phyloP scores from a whole-genome alignment of 2,329 filamentous ascomycete genomes.

The Gaeumannomyces sp. region DNA sequence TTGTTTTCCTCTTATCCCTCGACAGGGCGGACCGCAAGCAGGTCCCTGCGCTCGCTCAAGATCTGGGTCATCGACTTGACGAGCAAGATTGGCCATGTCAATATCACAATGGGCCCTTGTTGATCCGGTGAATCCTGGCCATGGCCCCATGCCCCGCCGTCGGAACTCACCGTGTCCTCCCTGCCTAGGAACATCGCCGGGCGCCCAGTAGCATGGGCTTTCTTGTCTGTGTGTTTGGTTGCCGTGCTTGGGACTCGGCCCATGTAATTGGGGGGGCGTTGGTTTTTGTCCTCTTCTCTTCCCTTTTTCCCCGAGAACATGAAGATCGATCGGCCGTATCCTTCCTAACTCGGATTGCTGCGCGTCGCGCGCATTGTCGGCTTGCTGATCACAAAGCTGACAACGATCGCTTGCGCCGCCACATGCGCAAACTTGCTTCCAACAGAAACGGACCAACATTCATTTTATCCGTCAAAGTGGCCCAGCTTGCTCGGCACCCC shows the following conservation, averaged over 20 bases:
- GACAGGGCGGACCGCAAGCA: not conserved
- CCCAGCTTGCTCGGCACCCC: too few relatives aligned
- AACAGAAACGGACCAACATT: not conserved
- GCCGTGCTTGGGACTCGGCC: not conserved
- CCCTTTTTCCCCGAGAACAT: not conserved
- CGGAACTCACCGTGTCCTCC: not conserved
- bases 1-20: not conserved
- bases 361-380: not conserved
- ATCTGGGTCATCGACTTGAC: not conserved
- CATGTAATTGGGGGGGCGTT: not conserved
- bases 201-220: not conserved
- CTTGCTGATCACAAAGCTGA: not conserved
- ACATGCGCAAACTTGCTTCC: not conserved
- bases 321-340: not conserved
- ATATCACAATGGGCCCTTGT: not conserved
- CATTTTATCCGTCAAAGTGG: not conserved
- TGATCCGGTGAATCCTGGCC: not conserved
- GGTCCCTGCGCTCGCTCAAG: not conserved
- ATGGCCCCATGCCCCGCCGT: not conserved
- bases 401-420: not conserved
- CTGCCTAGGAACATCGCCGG: not conserved
- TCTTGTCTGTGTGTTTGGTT: not conserved
- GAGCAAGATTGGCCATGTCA: not conserved
- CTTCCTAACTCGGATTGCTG: not conserved
- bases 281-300: not conserved